Percentiles rank a stretch among this genome's conserved stretches.
Evolutionary conservation across 2,329 filamentous ascomycete species (phyloP).

Genomic region (Scytalidium lignicola): DNA sequence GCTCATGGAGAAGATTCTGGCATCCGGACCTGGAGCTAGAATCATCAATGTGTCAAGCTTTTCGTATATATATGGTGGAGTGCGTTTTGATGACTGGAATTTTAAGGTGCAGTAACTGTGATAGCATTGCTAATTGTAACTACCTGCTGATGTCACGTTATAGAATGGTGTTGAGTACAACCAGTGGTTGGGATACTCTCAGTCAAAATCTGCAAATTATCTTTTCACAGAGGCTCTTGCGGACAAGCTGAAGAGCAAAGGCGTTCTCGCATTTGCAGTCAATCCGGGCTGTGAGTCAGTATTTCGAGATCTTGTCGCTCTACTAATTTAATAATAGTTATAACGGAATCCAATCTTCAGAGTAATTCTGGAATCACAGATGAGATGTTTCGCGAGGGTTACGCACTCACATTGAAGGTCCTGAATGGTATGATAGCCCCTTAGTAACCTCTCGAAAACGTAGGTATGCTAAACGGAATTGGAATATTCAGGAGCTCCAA

Average conservation of each 20-base stretch:
- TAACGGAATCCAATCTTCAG: constrained; percentile 11
- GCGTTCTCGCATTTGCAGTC: constrained; percentile 25
- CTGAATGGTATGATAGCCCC: neutral
- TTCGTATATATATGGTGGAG: constrained; percentile 30
- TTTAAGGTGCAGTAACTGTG: constrained; percentile 22
- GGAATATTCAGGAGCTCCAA: too few species aligned
- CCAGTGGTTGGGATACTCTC: constrained; percentile 34
- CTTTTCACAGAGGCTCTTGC: constrained; percentile 27
- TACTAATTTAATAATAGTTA: constrained; percentile 8
- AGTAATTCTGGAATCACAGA: constrained; percentile 9
- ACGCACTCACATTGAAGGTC: neutral
- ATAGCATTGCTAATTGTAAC: constrained; percentile 1
- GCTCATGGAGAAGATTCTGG: constrained; percentile 18
- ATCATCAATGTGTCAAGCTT: constrained; percentile 35
- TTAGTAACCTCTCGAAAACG: too few species aligned
- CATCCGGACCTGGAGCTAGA: constrained; percentile 13
- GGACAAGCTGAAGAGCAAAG: constrained; percentile 21
- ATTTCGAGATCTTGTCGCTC: too few species aligned
- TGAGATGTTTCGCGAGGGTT: constrained; percentile 4
- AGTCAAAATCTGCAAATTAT: constrained; percentile 39
- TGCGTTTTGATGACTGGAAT: constrained; percentile 33
- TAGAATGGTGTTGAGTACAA: constrained; percentile 16
- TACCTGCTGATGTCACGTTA: constrained; percentile 1
- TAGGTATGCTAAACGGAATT: too few species aligned
- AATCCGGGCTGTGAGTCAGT: constrained; percentile 24